A percentile compares a stretch with the other conserved stretches of the same genome.
phyloP scores from a whole-genome alignment of 2,329 filamentous ascomycete species.

The Paracorniculantispora psalliotae region DNA sequence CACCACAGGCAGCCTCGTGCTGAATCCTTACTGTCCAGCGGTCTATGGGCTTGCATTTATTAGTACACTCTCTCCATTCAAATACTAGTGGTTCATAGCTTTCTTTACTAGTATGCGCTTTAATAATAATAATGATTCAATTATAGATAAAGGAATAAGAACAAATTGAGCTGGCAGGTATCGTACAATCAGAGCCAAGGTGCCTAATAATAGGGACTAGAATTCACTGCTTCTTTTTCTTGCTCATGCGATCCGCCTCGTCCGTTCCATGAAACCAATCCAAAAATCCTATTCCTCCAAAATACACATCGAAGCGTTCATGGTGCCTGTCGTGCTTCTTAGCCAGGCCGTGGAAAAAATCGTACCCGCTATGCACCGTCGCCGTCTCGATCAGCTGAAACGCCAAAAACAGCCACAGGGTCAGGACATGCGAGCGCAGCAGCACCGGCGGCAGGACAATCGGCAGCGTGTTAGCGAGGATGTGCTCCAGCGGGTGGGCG shows the following conservation, averaged over 20 bases:
- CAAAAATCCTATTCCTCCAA: conserved; percentile 46
- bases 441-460: conserved; percentile 45
- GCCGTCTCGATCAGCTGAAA: conserved; percentile 46
- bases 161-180: too few relatives aligned
- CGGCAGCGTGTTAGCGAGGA: conserved; percentile 49
- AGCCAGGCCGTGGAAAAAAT: conserved; percentile 44
- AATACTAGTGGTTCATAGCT: too few relatives aligned
- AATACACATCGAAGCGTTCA: conserved; percentile 51
- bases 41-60: too few relatives aligned
- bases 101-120: too few relatives aligned
- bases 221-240: neutral
- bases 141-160: too few relatives aligned
- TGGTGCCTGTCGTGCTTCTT: conserved; percentile 53
- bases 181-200: too few relatives aligned
- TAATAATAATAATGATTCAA: too few relatives aligned
- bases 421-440: conserved; percentile 45
- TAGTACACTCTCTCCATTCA: too few relatives aligned
- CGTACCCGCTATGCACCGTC: conserved; percentile 54
- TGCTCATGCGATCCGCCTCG: conserved; percentile 14
- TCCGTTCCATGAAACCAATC: conserved; percentile 53
- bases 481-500: conserved; percentile 52
- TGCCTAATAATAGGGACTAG: too few relatives aligned
- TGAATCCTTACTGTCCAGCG: too few relatives aligned
- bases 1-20: too few relatives aligned
- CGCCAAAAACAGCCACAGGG: conserved; percentile 45